phyloP scores from a whole-genome alignment of 257 asterid genomes.

The Sherardia arvensis region DNA sequence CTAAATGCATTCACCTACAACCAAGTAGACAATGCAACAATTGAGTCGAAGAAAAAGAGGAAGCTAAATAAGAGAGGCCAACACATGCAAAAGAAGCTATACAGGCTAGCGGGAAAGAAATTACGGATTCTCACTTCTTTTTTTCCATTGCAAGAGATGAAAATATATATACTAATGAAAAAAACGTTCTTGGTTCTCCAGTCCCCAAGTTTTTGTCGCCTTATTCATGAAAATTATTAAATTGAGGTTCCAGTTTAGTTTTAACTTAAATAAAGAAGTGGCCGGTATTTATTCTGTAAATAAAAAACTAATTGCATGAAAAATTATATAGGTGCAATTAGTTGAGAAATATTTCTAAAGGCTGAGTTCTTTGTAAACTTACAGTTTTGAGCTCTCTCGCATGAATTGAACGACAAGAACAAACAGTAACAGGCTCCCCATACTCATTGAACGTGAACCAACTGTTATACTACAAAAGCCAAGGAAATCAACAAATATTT shows the following conservation, averaged over 20 bases:
- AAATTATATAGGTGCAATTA: not conserved
- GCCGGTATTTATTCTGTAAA: not conserved
- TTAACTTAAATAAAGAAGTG: not conserved
- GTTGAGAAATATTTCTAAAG: not conserved
- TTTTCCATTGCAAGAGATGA: not conserved
- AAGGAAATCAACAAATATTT: constrained; percentile 9
- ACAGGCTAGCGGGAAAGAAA: not conserved
- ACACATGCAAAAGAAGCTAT: not conserved
- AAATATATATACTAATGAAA: not conserved
- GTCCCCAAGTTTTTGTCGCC: not conserved
- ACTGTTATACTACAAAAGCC: constrained; percentile 68
- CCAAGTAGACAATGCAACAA: not conserved
- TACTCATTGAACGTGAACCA: constrained; percentile 93
- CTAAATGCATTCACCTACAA: constrained; percentile 87
- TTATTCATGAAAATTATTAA: not conserved
- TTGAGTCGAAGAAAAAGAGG: not conserved
- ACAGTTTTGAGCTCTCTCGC: constrained; percentile 80
- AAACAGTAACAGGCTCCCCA: constrained; percentile 79
- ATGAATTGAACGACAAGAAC: constrained; percentile 76
- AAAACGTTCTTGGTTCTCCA: not conserved
- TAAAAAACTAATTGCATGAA: not conserved
- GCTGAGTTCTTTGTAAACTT: constrained; percentile 19
- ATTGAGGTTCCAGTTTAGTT: not conserved
- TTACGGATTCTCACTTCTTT: not conserved
- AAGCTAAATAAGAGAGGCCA: not conserved